Base-by-base conservation (phyloP, 805 yeast species). In the Myxozyma sirexii region DNA sequence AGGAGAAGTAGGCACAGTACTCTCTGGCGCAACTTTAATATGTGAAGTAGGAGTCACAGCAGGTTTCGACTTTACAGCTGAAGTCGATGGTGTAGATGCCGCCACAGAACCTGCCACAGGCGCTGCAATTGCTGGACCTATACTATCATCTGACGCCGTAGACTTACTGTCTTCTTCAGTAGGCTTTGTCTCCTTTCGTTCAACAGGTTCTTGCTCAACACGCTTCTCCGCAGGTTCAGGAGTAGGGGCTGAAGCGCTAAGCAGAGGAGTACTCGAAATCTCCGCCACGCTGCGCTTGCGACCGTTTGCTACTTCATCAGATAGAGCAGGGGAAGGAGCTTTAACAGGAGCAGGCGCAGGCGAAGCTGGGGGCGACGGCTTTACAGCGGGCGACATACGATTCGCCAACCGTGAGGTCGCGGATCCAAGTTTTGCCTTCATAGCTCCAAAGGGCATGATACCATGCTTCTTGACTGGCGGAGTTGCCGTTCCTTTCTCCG, bases 381-480 rank as follows among this genome's bases (percentile, higher is more conserved):
- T n/a, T 12, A n/a, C 38, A 8, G 54, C 53, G 26, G 52, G 31
- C 29, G 62, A 17, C 27, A 47, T 29, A 10, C 51, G 39, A 31
- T 35, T 33, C 17, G 51, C 33, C 15, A 47, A 23, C 21, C 37
- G 31, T 17, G 38, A 24, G 1, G 42, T 21, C 15, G 56, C 47
- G 15, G 44, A 21, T 3, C 27, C 33, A 5, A 38, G 19, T 29
- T 47, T 48, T 38, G 64, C 57, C 53, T 53, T 60, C 54, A 51
- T 60, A 8, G 48, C 48, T 13, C 58, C 58, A 19, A 57, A 45
- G 13, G 64, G 62, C 15, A 49, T 50, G 35, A 60, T 60, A 37
- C 59, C 44, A 33, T 57, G 62, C 49, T 54, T 46, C 51, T 50
- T 53, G 15, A 57, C 59, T 10, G 57, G 50, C 24, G 50, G 10